Evolutionary conservation across 768 basidiomycete species (phyloP), one percentile per base, ranked within the genome.

Genomic region (Mrakia gelida): DNA sequence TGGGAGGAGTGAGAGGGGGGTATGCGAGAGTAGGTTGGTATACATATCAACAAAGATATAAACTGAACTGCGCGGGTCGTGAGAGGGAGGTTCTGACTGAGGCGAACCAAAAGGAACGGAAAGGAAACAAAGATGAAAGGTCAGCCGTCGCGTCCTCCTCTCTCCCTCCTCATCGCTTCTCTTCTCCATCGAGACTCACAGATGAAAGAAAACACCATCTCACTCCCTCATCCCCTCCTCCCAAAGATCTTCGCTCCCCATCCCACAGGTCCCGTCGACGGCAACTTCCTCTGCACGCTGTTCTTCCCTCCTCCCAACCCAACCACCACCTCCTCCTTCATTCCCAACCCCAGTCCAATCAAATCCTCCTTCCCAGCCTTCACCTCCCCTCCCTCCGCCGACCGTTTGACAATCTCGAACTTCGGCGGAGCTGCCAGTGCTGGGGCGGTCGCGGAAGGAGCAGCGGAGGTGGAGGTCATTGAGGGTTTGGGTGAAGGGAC

Each of bases 221-320:
- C 5, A 30, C 67, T n/a, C n/a, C n/a, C n/a, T 70, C 67, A 70
- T 41, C 67, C 67, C 38, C 67, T 18, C 23, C 67, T 34, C 26
- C 67, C 67, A 70, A 70, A 70, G 18, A 70, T 70, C 67, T 70
- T 70, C 26, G 67, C 38, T 4, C 67, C 67, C 67, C 67, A 45
- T 10, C 67, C 67, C 4, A 8, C 67, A 41, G 32, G 21, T 2
- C 67, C 67, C 28, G 26, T 18, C 59, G 54, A 23, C 59, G 59
- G 11, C 59, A 18, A 5, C 67, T 70, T 70, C 38, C 38, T 70
- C 18, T 16, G 41, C 11, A n/a, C 34, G 3, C 34, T 43, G 67
- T 70, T 70, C 67, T 70, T 70, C 18, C 67, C 67, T 21, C 67
- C 67, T 34, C 67, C 67, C 18, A 70, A 38, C 1, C 67, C 67